These are phyloP conservation scores for Penicillium canescens DNA, from an alignment of 495 filamentous ascomycete species.

Conservation along the genomic window DNA sequence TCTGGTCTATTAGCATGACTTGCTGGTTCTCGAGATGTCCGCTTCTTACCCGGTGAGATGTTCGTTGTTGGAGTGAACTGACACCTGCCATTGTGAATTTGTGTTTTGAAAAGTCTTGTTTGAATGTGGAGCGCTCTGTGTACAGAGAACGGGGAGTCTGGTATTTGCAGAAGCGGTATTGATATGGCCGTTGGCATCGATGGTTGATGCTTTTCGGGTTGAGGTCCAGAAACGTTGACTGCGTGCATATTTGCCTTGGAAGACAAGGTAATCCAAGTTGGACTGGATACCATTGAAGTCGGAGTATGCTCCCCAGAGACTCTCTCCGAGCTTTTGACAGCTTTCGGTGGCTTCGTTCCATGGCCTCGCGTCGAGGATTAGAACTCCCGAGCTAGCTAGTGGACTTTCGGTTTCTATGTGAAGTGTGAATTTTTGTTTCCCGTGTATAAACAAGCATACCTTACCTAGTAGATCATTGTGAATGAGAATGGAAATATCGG, in stretches of 20 bases:
- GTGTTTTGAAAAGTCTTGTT: constrained; percentile 13
- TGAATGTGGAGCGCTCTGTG: constrained; percentile 21
- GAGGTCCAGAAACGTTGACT: constrained; percentile 20
- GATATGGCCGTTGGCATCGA: constrained; percentile 11
- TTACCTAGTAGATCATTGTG: constrained; percentile 25
- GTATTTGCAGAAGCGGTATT: constrained; percentile 7
- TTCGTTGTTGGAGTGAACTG: constrained; percentile 19
- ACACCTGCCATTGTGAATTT: constrained; percentile 16
- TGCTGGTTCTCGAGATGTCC: too few species aligned
- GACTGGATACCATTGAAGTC: not conserved
- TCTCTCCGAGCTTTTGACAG: constrained; percentile 19
- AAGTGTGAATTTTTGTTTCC: not conserved
- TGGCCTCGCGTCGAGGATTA: constrained; percentile 19
- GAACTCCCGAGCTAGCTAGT: constrained; percentile 14
- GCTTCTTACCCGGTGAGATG: constrained; percentile 19
- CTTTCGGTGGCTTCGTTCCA: constrained; percentile 14
- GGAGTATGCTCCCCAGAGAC: constrained; percentile 8
- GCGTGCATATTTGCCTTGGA: constrained; percentile 5
- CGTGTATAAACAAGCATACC: not conserved
- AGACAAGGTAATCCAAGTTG: constrained; percentile 16
- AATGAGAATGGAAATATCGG: constrained; percentile 23
- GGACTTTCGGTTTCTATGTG: constrained; percentile 17
- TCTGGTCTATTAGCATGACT: constrained; percentile 4
- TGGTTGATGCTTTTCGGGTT: constrained; percentile 9
- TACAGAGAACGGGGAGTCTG: constrained; percentile 19